Base-by-base conservation (phyloP, 75 land plant genomes). In the Pinus taeda region DNA sequence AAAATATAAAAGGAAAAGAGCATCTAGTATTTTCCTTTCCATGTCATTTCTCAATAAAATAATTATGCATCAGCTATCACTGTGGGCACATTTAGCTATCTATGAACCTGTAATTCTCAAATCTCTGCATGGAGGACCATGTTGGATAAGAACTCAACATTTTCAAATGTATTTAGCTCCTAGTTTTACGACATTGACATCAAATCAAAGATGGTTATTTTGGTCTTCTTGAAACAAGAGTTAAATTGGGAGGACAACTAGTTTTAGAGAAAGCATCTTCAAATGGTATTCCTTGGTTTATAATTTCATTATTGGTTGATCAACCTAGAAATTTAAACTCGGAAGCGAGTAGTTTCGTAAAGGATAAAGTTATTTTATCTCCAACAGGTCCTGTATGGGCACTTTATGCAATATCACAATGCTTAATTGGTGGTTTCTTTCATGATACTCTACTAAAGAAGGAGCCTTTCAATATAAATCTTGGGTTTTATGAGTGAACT, bases 171-270 rank as follows among this genome's bases (percentile, higher is more conserved):
- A 82, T 8, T 82, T 97, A 18, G 98, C 99, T 22, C 20, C 72
- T 3, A 14, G 15, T 49, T 63, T 87, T 69, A 78, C 26, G 0
- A 0, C 85, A 81, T 59, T 89, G 92, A 91, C 93, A 91, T 83
- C 93, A 98, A 3, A 55, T 83, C 26, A 84, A 81, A 64, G 99
- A 97, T 90, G 99, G 99, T 29, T 93, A 81, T 84, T 81, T 95
- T 83, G 98, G 99, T 9, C 77, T 93, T 57, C 77, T 97, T 57
- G 90, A 92, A 36, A 78, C 86, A 58, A 86, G 90, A 76, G 81
- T 97, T 56, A 90, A 81, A 59, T 97, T 90, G 85, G 98, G 93
- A 72, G 99, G 99, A 36, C 81, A 87, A 57, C 74, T 87, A 49
- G 92, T 91, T 64, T 75, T 85, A 20, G 89, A 96, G 78, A 94